phyloP scores from a whole-genome alignment of 2,329 filamentous ascomycete species.

The Epichloe hybrida region DNA sequence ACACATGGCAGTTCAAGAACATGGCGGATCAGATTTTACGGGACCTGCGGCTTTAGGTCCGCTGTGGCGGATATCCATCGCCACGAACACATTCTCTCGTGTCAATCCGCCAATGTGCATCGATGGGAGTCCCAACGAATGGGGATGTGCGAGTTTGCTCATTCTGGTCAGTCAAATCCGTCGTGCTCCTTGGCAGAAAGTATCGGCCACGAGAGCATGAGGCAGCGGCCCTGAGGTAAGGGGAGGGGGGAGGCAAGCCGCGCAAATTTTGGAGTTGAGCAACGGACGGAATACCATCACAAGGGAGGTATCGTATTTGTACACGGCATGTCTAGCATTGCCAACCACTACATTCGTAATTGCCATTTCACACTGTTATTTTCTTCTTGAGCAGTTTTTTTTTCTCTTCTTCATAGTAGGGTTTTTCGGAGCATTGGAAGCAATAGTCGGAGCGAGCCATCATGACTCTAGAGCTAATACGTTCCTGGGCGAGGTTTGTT shows the following conservation, averaged over 20 bases:
- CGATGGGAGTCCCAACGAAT: background rate
- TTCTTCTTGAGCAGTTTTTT: background rate
- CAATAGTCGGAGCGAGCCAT: background rate
- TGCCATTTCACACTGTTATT: background rate
- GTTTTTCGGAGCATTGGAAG: constrained; percentile 1
- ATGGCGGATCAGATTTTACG: constrained; percentile 93
- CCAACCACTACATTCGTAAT: background rate
- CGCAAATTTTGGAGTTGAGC: background rate
- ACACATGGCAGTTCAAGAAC: constrained; percentile 97
- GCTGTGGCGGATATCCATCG: background rate
- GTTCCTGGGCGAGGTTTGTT: background rate
- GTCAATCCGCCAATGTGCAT: background rate
- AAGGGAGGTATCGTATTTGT: constrained; percentile 8
- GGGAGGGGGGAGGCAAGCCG: background rate
- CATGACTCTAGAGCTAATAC: background rate
- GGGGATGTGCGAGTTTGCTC: background rate
- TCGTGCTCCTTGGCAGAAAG: background rate
- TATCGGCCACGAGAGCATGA: background rate
- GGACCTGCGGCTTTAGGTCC: constrained; percentile 63
- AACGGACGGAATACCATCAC: background rate
- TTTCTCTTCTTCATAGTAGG: background rate
- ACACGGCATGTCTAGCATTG: constrained; percentile 11
- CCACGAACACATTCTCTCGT: background rate
- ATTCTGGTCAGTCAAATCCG: background rate
- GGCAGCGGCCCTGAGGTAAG: background rate